phyloP scores from a whole-genome alignment of 202 grass and related monocot species.

The Panicum hallii region DNA sequence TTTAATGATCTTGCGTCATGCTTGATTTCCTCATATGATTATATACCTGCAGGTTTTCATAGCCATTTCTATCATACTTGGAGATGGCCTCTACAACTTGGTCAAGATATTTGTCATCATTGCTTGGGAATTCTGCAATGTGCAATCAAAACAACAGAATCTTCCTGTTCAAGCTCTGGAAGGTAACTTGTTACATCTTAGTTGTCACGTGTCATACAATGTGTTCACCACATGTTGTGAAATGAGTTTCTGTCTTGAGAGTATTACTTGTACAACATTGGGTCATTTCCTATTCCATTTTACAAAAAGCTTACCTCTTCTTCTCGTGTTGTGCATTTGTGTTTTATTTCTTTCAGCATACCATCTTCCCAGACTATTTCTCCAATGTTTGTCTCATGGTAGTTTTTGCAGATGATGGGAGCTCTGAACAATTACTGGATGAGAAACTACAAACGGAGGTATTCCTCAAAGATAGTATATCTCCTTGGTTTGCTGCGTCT shows the following conservation, averaged over 20 bases:
- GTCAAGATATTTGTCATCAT: conserved; percentile 69
- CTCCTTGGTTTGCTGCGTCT: conserved; percentile 64
- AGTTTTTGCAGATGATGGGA: conserved; percentile 56
- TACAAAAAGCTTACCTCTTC: not conserved
- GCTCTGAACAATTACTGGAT: conserved; percentile 46
- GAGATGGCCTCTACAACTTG: conserved; percentile 96
- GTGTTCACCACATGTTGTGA: not conserved
- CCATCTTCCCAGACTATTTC: not conserved
- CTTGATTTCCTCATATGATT: conserved; percentile 31
- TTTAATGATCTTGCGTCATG: not conserved
- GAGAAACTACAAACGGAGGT: conserved; percentile 61
- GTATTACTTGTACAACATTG: not conserved
- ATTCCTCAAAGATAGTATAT: conserved; percentile 83
- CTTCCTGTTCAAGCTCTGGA: conserved; percentile 41
- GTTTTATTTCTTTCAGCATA: conserved; percentile 24
- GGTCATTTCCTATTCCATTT: not conserved
- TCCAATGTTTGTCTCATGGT: conserved; percentile 9
- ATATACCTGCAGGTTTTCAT: conserved; percentile 69
- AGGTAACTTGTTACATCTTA: conserved; percentile 40
- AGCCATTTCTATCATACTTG: conserved; percentile 90
- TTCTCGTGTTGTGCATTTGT: not conserved
- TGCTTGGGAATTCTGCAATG: conserved; percentile 56
- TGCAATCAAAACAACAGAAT: conserved; percentile 39
- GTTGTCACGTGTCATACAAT: conserved; percentile 7
- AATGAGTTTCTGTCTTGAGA: not conserved